Percentiles rank a stretch among this genome's conserved stretches.
Conservation (phyloP, 2,329 filamentous ascomycete genomes). For the Sarocladium brachiariae region DNA sequence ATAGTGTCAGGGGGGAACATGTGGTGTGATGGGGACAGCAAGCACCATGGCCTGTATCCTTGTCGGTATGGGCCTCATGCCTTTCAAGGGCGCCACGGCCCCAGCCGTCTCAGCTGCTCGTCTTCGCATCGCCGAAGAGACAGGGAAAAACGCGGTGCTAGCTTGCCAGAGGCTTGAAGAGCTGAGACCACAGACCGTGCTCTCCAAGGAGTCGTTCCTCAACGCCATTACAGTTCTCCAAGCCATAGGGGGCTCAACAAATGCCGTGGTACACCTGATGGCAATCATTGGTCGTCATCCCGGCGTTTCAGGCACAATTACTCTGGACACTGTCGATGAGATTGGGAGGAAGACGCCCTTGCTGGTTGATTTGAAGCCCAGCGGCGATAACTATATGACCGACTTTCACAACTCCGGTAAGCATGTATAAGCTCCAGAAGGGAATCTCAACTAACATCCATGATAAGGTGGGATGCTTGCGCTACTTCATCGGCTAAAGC, state of each 20-base stretch:
- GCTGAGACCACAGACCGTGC: slow-evolving; percentile 61
- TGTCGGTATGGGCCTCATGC: slow-evolving; percentile 73
- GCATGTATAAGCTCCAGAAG: too few species aligned
- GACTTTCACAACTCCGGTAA: slow-evolving; percentile 70
- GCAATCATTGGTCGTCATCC: slow-evolving; percentile 74
- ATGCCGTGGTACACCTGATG: slow-evolving; percentile 78
- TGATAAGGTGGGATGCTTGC: slow-evolving; percentile 66
- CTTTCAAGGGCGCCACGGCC: slow-evolving; percentile 70
- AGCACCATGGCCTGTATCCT: slow-evolving; percentile 85
- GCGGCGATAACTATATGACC: slow-evolving; percentile 80
- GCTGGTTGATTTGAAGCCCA: slow-evolving; percentile 79
- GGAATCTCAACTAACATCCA: too few species aligned
- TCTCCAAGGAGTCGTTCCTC: slow-evolving; percentile 71
- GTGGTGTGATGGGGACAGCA: slow-evolving; percentile 87
- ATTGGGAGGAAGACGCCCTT: slow-evolving; percentile 73
- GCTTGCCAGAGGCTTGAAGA: slow-evolving; percentile 57
- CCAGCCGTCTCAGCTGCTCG: slow-evolving; percentile 73
- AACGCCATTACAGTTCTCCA: slow-evolving; percentile 85
- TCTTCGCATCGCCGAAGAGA: slow-evolving; percentile 73
- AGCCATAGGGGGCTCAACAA: slow-evolving; percentile 78
- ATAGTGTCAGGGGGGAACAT: slow-evolving; percentile 56
- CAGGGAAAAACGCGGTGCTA: slow-evolving; percentile 60
- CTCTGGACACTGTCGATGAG: slow-evolving; percentile 70
- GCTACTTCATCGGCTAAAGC: slow-evolving; percentile 70
- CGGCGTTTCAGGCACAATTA: slow-evolving; percentile 54